These are phyloP conservation scores for Prunus dulcis DNA, from an alignment of 306 rosid genomes.

Conservation along the genomic window DNA sequence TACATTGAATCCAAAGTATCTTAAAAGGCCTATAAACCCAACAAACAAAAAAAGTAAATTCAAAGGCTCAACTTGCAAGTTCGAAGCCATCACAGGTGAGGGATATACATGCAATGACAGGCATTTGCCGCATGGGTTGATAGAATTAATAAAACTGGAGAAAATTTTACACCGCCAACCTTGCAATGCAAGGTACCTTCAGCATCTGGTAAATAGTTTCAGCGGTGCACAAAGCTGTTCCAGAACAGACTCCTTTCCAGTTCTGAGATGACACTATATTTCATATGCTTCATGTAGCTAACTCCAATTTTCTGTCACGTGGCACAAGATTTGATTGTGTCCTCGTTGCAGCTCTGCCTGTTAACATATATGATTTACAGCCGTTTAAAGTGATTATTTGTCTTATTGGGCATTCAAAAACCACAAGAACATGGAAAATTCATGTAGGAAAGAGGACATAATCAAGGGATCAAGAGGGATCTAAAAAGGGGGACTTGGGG, in stretches of 20 bases:
- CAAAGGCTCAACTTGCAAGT: neutral
- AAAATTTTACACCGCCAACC: neutral
- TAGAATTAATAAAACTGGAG: neutral
- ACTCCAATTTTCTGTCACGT: slow-evolving; percentile 34
- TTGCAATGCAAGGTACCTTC: neutral
- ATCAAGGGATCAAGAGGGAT: neutral
- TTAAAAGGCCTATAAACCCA: no score
- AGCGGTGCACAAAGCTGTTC: neutral
- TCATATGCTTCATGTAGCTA: slow-evolving; percentile 22
- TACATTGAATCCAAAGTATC: neutral
- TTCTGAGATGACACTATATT: neutral
- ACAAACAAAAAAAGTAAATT: neutral
- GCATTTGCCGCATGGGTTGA: neutral
- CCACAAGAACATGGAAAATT: neutral
- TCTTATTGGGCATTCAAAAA: neutral
- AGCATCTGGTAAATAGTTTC: neutral
- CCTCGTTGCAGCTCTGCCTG: slow-evolving; percentile 53
- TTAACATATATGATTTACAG: slow-evolving; percentile 22
- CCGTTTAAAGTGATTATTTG: neutral
- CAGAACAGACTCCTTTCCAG: neutral
- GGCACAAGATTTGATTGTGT: slow-evolving; percentile 39
- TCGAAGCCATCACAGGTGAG: neutral
- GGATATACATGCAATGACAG: neutral
- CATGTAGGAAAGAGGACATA: slow-evolving; percentile 5
- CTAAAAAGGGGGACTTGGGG: neutral